Percentiles rank a stretch among this genome's conserved stretches.
Evolutionary conservation across 257 asterid species (phyloP).

Genomic region (Penstemon eatonii): DNA sequence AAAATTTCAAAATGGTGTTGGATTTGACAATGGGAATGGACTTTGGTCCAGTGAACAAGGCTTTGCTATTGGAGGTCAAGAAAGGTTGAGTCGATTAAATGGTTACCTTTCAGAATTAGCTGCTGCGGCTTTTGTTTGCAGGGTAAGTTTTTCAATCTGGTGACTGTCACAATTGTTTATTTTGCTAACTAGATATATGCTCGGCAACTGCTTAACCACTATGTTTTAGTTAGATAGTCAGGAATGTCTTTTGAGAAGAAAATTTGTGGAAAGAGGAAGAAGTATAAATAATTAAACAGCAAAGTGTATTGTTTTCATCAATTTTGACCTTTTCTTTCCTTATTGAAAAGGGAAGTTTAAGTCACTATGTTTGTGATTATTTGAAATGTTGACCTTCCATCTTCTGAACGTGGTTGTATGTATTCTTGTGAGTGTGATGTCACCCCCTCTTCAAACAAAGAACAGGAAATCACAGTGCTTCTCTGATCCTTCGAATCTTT

Average conservation of each 20-base stretch:
- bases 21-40: slow-evolving; percentile 91
- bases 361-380: not conserved
- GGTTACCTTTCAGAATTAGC: slow-evolving; percentile 96
- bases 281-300: not conserved
- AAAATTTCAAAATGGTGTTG: slow-evolving; percentile 92
- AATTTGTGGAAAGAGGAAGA: not conserved
- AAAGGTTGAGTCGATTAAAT: slow-evolving; percentile 71
- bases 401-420: not conserved
- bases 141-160: slow-evolving; percentile 46
- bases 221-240: slow-evolving; percentile 4
- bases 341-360: not conserved
- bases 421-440: slow-evolving; percentile 7
- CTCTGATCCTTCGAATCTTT: slow-evolving; percentile 11
- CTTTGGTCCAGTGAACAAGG: slow-evolving; percentile 90
- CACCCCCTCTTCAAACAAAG: slow-evolving; percentile 9
- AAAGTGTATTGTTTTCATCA: slow-evolving; percentile 7
- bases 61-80: slow-evolving; percentile 96
- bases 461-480: slow-evolving; percentile 7
- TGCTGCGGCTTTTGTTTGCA: slow-evolving; percentile 98
- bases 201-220: slow-evolving; percentile 13
- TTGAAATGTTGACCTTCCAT: slow-evolving; percentile 12
- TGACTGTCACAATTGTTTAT: slow-evolving; percentile 3
- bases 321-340: not conserved
- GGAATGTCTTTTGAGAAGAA: slow-evolving; percentile 15
- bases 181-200: slow-evolving; percentile 1